phyloP scores from a whole-genome alignment of 257 asterid genomes.

The Anisodus acutangulus region DNA sequence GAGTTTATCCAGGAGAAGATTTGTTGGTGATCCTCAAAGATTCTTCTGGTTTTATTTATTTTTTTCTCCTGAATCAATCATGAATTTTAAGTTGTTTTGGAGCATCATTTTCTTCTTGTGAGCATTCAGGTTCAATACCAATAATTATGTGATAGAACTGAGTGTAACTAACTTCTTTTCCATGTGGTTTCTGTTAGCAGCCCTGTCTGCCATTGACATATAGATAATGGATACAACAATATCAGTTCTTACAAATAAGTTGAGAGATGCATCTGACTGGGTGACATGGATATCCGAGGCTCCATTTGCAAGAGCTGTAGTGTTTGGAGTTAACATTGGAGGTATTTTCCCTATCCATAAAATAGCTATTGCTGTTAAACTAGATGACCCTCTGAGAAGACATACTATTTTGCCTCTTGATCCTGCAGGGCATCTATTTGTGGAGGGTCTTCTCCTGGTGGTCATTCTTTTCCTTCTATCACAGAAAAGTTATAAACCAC shows the following conservation, averaged over 20 bases:
- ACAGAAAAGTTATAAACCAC: conserved; percentile 94
- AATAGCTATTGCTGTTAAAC: background rate
- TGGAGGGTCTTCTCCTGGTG: conserved; percentile 89
- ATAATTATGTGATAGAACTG: background rate
- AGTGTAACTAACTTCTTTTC: background rate
- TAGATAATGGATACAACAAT: conserved; percentile 49
- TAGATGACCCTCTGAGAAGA: conserved; percentile 18
- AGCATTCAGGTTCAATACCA: background rate
- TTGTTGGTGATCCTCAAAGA: background rate
- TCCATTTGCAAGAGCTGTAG: conserved; percentile 82
- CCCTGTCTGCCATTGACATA: background rate
- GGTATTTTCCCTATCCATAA: conserved; percentile 47
- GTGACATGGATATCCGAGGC: conserved; percentile 59
- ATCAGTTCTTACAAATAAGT: conserved; percentile 49
- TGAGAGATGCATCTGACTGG: conserved; percentile 76
- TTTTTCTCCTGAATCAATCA: background rate
- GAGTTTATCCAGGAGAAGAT: background rate
- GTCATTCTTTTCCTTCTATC: conserved; percentile 83
- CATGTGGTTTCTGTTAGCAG: conserved; percentile 25
- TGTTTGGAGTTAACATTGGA: conserved; percentile 89
- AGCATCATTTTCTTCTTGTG: conserved; percentile 11
- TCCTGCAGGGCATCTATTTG: conserved; percentile 82
- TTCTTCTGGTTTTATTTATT: background rate
- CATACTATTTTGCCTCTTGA: background rate
- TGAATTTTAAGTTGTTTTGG: conserved; percentile 15